phyloP scores from a whole-genome alignment of 2,329 filamentous ascomycete genomes.

The Penicillium sp. region DNA sequence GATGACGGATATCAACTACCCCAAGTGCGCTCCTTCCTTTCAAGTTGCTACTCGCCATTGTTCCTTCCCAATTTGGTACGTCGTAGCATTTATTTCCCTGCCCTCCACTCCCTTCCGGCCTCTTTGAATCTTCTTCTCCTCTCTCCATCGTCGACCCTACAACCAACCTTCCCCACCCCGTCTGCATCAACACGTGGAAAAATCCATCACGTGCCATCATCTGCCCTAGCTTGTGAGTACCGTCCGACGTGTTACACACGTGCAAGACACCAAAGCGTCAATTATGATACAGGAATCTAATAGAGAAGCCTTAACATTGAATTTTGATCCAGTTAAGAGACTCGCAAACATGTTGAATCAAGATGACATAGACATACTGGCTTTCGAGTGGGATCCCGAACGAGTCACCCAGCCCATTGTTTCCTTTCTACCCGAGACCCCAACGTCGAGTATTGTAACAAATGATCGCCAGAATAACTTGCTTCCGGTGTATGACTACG shows the following conservation, averaged over 20 bases:
- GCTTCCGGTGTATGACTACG: neutral
- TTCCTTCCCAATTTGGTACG: neutral
- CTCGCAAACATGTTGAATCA: neutral
- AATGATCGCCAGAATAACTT: neutral
- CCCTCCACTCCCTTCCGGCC: no score
- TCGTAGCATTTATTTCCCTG: neutral
- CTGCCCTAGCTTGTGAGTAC: constrained; percentile 2
- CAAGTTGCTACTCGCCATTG: neutral
- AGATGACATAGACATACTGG: neutral
- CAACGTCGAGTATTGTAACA: neutral
- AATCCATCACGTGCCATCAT: neutral
- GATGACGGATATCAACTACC: no score
- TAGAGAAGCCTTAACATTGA: neutral
- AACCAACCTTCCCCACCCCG: neutral
- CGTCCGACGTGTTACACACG: neutral
- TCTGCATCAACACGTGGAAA: neutral
- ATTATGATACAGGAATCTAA: neutral
- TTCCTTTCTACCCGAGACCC: constrained; percentile 1
- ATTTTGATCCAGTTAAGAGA: neutral
- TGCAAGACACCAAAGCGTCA: neutral
- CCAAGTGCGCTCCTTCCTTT: no score
- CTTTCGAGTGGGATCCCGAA: no score
- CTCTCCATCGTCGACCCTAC: neutral
- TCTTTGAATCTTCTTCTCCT: neutral
- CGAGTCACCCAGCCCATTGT: neutral